phyloP scores from a whole-genome alignment of 2,329 filamentous ascomycete genomes.

The Scopulariopsis brevicaulis region DNA sequence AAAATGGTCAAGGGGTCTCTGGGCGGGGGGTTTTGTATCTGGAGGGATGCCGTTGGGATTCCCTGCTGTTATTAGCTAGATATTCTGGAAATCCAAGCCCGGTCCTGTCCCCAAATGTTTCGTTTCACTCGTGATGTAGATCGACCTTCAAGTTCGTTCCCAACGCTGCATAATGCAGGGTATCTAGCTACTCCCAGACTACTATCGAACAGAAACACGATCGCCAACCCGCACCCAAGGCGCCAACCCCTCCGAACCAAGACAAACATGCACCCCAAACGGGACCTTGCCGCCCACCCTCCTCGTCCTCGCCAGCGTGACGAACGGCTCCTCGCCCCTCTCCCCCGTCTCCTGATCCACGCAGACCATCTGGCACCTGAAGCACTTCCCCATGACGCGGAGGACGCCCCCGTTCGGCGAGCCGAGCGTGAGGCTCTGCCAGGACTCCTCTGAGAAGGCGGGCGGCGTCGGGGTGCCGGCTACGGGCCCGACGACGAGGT shows the following conservation, averaged over 20 bases:
- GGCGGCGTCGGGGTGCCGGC: slow-evolving; percentile 26
- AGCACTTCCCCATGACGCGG: slow-evolving; percentile 70
- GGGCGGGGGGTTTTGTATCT: slow-evolving; percentile 1
- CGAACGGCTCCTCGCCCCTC: slow-evolving; percentile 74
- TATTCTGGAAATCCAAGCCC: slow-evolving; percentile 4
- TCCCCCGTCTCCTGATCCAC: slow-evolving; percentile 74
- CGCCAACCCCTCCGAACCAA: background rate
- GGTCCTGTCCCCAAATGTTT: background rate
- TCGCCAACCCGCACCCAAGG: background rate
- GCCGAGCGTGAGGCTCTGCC: background rate
- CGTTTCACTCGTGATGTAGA: background rate
- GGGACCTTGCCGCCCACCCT: slow-evolving; percentile 74
- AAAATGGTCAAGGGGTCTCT: background rate
- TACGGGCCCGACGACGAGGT: slow-evolving; percentile 60
- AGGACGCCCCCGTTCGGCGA: slow-evolving; percentile 50
- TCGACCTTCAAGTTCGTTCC: background rate
- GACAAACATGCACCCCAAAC: slow-evolving; percentile 74
- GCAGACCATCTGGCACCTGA: slow-evolving; percentile 93
- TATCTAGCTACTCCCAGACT: background rate
- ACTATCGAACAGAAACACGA: background rate
- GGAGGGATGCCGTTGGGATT: slow-evolving; percentile 1
- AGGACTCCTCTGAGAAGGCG: slow-evolving; percentile 65
- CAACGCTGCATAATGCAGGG: background rate
- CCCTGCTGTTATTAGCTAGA: background rate
- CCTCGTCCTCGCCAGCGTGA: slow-evolving; percentile 78